phyloP scores from a whole-genome alignment of 75 land plant genomes.

The Pinus albicaulis region DNA sequence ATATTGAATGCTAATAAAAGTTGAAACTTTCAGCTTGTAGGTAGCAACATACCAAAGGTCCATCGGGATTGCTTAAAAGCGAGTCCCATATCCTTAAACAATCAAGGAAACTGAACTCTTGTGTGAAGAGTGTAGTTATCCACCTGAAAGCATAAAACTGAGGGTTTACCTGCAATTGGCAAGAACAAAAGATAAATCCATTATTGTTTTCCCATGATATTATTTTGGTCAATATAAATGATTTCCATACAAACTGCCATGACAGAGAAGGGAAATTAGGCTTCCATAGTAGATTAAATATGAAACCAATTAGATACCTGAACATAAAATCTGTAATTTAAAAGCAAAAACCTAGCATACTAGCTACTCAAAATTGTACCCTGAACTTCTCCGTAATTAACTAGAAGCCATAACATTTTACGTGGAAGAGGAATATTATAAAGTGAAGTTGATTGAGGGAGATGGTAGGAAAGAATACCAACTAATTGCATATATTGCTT shows the following conservation, averaged over 20 bases:
- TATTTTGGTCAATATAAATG: not conserved
- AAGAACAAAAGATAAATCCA: not conserved
- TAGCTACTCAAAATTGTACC: too few species aligned
- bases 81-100: conserved; percentile 90
- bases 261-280: not conserved
- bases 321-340: not conserved
- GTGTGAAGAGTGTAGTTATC: conserved; percentile 83
- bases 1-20: not conserved
- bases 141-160: conserved; percentile 87
- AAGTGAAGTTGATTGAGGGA: too few species aligned
- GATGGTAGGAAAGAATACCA: too few species aligned
- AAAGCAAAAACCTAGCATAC: not conserved
- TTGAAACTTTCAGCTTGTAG: not conserved
- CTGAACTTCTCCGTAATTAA: too few species aligned
- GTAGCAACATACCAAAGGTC: conserved; percentile 66
- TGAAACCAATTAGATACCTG: not conserved
- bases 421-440: too few species aligned
- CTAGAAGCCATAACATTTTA: too few species aligned
- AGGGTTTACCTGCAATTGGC: conserved; percentile 75
- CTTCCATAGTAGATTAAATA: not conserved
- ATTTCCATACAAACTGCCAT: not conserved
- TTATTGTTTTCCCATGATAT: not conserved
- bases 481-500: too few species aligned
- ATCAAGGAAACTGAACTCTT: conserved; percentile 86
- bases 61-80: conserved; percentile 87